Conservation (phyloP, 345 rosid species). For the Ceriops decandra region DNA sequence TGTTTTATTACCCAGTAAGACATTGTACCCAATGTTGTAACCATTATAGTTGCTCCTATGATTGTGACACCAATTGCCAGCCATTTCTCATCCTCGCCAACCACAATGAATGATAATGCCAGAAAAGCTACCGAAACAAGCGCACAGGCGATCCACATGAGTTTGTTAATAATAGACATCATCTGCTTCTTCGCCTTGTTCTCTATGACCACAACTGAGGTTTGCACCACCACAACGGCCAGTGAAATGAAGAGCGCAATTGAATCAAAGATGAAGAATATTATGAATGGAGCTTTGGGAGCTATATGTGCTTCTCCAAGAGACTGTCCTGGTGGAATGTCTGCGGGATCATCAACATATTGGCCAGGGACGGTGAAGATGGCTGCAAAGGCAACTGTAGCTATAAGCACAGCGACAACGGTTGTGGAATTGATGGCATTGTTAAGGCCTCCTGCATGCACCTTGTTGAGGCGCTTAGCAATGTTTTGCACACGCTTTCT, state of each 20-base stretch:
- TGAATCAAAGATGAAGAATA: conserved; percentile 81
- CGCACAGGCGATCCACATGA: conserved; percentile 94
- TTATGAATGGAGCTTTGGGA: conserved; percentile 53
- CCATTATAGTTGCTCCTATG: conserved; percentile 77
- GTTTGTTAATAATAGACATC: conserved; percentile 91
- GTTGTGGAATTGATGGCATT: conserved; percentile 94
- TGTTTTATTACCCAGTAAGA: conserved; percentile 85
- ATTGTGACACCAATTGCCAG: conserved; percentile 74
- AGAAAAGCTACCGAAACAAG: conserved; percentile 73
- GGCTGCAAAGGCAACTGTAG: conserved; percentile 92
- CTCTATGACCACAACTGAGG: conserved; percentile 89
- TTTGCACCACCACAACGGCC: conserved; percentile 91
- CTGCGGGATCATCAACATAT: conserved; percentile 46
- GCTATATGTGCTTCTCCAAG: conserved; percentile 86
- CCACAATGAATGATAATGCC: conserved; percentile 76
- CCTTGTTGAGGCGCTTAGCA: conserved; percentile 76
- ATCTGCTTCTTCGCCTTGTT: conserved; percentile 90
- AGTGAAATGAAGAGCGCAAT: conserved; percentile 87
- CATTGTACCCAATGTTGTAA: conserved; percentile 87
- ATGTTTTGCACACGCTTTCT: conserved; percentile 81
- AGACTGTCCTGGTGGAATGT: conserved; percentile 41
- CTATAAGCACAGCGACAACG: conserved; percentile 87
- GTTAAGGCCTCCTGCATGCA: conserved; percentile 90
- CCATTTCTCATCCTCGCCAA: conserved; percentile 72
- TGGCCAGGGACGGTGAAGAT: conserved; percentile 93